Evolutionary conservation across 139 green algal species (phyloP), one percentile per base, ranked within the genome.

Genomic region (Tetraselmis striata): DNA sequence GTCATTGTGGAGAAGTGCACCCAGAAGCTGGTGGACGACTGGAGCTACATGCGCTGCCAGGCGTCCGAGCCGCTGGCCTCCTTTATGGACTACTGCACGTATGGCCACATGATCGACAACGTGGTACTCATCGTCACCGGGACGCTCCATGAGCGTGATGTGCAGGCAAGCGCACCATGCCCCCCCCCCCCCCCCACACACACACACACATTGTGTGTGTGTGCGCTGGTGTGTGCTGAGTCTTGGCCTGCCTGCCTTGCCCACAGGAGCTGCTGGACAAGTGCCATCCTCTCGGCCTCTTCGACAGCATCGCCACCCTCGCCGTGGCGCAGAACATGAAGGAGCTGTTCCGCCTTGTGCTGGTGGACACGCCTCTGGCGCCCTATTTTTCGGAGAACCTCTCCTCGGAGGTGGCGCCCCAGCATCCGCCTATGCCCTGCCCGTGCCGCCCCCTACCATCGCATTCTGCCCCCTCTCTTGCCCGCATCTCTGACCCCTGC

Each of bases 51-150:
- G 90, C 90, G 95, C 0, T 86, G 87, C 59, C 93, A 97, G 91
- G 97, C 97, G 5, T 89, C 94, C 29, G 92, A 96, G 83, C 93
- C 89, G 0, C 84, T 99, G 28, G 92, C 87, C 1, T 92, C 83
- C 18, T 99, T 99, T 83, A 90, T 99, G 81, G 96, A 99, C 83
- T 98, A 98, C 85, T 98, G 97, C 89, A 99, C 95, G 18, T 98
- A 98, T 77, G 96, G 96, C 0, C 95, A 99, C 88, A 99, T 99
- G 97, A 99, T 99, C 77, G 97, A 99, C 90, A 99, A 99, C 82
- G 94, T 99, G 27, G 95, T 99, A 31, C 93, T 99, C 0, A 98
- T 99, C 24, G 97, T 99, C 5, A 98, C 95, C 5, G 97, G 97
- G 2, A 96, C 95, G 18, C 89, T 99, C 76, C 96, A 99, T 82